Percentiles rank a stretch among this genome's conserved stretches.
These are phyloP conservation scores for Astrothelium macrocarpum DNA, from an alignment of 495 filamentous ascomycete species.

Conservation along the genomic window DNA sequence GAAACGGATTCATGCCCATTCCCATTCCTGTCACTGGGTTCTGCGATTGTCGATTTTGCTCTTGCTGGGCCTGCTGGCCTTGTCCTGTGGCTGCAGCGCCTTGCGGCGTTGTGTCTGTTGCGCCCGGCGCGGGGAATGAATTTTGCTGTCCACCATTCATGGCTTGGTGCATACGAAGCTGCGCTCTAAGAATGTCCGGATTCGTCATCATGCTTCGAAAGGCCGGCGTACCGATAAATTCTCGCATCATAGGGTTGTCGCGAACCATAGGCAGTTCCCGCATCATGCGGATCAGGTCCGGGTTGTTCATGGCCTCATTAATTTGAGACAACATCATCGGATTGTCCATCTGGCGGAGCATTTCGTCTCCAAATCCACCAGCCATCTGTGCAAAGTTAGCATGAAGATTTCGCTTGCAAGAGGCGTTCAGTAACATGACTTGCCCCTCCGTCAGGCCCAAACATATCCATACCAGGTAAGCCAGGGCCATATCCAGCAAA, in stretches of 20 bases:
- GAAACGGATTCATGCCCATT: slow-evolving; percentile 27
- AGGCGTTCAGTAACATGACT: slow-evolving; percentile 26
- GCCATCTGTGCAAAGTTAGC: slow-evolving; percentile 61
- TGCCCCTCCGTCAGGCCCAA: slow-evolving; percentile 95
- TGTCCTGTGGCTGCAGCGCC: slow-evolving; percentile 5
- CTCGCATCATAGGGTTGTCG: slow-evolving; percentile 66
- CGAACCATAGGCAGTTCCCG: slow-evolving; percentile 79
- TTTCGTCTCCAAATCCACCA: slow-evolving; percentile 44
- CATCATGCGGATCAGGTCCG: slow-evolving; percentile 83
- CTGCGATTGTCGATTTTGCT: slow-evolving; percentile 30
- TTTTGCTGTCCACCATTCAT: slow-evolving; percentile 44
- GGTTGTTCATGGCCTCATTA: slow-evolving; percentile 92
- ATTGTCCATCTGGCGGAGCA: slow-evolving; percentile 78
- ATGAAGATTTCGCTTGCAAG: slow-evolving; percentile 16
- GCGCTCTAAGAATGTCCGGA: slow-evolving; percentile 68
- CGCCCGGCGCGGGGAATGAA: slow-evolving; percentile 81
- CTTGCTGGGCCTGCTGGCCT: slow-evolving; percentile 8
- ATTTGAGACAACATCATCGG: slow-evolving; percentile 72
- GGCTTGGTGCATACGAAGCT: slow-evolving; percentile 65
- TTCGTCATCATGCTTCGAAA: slow-evolving; percentile 96
- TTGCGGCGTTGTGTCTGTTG: slow-evolving; percentile 56
- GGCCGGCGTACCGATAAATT: slow-evolving; percentile 74
- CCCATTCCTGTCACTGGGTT: slow-evolving; percentile 10
- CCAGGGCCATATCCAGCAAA: slow-evolving; percentile 80
- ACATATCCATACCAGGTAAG: slow-evolving; percentile 78